Base-by-base conservation (phyloP, 179 eudicot genomes). In the Beta corolliflora region DNA sequence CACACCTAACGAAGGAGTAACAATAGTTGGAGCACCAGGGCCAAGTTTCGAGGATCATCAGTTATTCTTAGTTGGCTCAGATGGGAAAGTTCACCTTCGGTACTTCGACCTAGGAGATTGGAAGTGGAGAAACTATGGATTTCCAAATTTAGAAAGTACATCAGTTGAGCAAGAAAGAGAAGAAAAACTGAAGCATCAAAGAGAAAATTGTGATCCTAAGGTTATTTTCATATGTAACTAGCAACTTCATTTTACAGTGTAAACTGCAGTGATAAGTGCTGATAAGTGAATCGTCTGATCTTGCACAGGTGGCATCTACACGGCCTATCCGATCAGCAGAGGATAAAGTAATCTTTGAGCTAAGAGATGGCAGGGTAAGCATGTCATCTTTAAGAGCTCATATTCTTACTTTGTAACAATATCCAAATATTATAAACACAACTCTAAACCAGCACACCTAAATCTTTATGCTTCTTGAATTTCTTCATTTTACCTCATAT, bases 341-440 rank as follows among this genome's bases (percentile, higher is more conserved):
- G 73, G 84, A 92, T 79, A 90, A 89, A 58, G 86, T 93, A n/a
- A 91, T 94, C 75, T 93, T 93, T 73, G 89, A 93, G 90, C 89
- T 94, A 45, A 83, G 87, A 82, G 97, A 94, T 89, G 93, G 96
- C 81, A 88, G 97, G 82, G 97, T 93, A 88, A 89, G 94, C 61
- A 76, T 4, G 71, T 29, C 48, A 36, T 23, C 29, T 44, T 45
- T 23, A 50, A 45, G 46, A 73, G 7, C 13, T 31, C 64, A 25
- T 31, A n/a, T 73, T 73, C 44, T 29, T 21, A 46, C 46, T 71
- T 44, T 53, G 12, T 79, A 36, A 36, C 41, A 36, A 36, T 3
- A 36, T 36, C 4, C 41, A 36, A 36, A 36, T 2, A 36, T 36
- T 36, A 36, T 36, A 36, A 36, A 36, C 41, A 36, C 41, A 36